Conservation (phyloP, 2,329 filamentous ascomycete genomes). For the Endocalyx cinctus region DNA sequence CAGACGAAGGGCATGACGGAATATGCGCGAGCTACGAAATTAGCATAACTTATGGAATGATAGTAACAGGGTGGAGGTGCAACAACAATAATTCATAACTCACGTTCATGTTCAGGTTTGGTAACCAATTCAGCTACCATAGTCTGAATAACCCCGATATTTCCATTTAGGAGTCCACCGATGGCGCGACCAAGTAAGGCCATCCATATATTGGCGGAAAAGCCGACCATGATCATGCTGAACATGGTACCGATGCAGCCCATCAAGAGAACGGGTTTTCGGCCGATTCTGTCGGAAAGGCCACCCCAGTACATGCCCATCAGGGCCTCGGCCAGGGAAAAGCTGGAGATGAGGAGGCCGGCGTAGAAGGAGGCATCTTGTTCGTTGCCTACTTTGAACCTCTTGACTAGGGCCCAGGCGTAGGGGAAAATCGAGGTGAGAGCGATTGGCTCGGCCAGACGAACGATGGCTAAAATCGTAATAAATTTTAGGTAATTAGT, state of each 20-base stretch:
- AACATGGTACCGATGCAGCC: conserved; percentile 79
- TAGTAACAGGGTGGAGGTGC: too few species aligned
- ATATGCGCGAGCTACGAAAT: conserved; percentile 66
- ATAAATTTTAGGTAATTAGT: too few species aligned
- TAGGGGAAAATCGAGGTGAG: conserved; percentile 93
- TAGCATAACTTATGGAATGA: too few species aligned
- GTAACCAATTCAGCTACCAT: conserved; percentile 88
- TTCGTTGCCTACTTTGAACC: conserved; percentile 66
- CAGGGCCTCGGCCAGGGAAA: conserved; percentile 74
- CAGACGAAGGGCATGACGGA: conserved; percentile 94
- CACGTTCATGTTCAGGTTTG: conserved; percentile 72
- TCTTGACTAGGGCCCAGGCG: conserved; percentile 77
- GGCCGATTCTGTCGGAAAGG: conserved; percentile 74
- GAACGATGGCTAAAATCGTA: conserved; percentile 79
- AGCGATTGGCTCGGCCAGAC: conserved; percentile 86
- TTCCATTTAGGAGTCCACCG: conserved; percentile 83
- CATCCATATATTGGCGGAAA: conserved; percentile 78
- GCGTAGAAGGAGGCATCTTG: conserved; percentile 83
- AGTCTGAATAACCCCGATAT: conserved; percentile 85
- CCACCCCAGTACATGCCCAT: conserved; percentile 88
- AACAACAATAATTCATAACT: too few species aligned
- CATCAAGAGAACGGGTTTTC: conserved; percentile 78
- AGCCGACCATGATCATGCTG: conserved; percentile 77
- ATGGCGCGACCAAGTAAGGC: conserved; percentile 71
- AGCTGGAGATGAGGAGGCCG: conserved; percentile 81